phyloP scores from a whole-genome alignment of 345 rosid species.

The Eutrema heterophyllum region DNA sequence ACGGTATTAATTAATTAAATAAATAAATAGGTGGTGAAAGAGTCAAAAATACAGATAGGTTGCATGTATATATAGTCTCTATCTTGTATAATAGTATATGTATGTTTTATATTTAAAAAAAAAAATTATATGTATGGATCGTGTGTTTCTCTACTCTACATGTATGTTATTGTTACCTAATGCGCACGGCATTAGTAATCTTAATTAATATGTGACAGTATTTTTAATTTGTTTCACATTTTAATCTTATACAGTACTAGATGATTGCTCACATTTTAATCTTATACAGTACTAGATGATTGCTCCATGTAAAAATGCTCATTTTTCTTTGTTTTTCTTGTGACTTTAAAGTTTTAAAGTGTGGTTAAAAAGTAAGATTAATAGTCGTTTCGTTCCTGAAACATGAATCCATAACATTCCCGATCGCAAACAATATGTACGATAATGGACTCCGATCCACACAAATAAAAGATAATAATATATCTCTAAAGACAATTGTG shows the following conservation, averaged over 20 bases:
- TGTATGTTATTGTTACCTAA: constrained; percentile 19
- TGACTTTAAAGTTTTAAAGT: not conserved
- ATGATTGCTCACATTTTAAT: too few relatives aligned
- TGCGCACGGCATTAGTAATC: not conserved
- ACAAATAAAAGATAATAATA: too few relatives aligned
- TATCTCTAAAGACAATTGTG: not conserved
- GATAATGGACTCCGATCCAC: too few relatives aligned
- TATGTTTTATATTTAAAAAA: not conserved
- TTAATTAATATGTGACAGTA: not conserved
- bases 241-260: not conserved
- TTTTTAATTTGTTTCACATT: not conserved
- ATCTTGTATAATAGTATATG: not conserved
- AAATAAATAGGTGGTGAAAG: not conserved
- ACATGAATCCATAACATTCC: not conserved
- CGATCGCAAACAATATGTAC: too few relatives aligned
- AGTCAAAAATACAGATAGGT: not conserved
- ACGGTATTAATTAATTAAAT: not conserved
- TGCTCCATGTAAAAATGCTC: not conserved
- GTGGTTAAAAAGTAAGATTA: not conserved
- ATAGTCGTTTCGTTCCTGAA: not conserved
- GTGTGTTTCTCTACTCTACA: not conserved
- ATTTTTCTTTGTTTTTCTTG: not conserved
- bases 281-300: too few relatives aligned
- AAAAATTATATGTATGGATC: not conserved
- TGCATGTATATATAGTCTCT: not conserved